These are phyloP conservation scores for Clarireedia monteithiana DNA, from an alignment of 2,329 filamentous ascomycete species.

Conservation along the genomic window DNA sequence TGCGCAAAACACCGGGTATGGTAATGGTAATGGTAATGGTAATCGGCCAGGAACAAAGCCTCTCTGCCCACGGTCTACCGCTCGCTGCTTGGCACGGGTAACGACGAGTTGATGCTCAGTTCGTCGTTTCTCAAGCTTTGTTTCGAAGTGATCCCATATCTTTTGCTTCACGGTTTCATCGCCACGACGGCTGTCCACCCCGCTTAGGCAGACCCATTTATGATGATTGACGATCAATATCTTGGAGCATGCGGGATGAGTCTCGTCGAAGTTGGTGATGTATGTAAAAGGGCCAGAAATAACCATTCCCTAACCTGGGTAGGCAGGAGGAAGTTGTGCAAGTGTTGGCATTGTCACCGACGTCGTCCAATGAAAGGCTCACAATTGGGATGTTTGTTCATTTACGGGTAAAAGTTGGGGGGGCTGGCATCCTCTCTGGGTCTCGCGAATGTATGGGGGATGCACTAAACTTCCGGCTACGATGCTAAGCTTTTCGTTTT, in stretches of 20 bases:
- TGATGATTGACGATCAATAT: neutral
- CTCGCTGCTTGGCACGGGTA: too few relatives aligned
- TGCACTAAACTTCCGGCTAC: neutral
- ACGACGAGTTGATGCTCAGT: neutral
- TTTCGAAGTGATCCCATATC: neutral
- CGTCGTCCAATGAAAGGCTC: too few relatives aligned
- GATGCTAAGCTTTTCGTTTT: conserved; percentile 1
- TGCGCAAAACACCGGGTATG: neutral
- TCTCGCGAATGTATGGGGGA: neutral
- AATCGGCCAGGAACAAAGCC: too few relatives aligned
- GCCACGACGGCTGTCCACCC: neutral
- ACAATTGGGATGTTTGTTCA: too few relatives aligned
- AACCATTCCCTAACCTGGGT: neutral
- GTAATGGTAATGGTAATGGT: too few relatives aligned
- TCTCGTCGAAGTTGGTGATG: neutral
- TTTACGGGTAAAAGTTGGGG: too few relatives aligned
- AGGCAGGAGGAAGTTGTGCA: neutral
- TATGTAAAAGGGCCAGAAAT: neutral
- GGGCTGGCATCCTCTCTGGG: too few relatives aligned
- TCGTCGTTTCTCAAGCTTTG: neutral
- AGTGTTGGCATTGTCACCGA: too few relatives aligned
- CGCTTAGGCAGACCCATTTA: too few relatives aligned
- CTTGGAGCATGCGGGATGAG: too few relatives aligned
- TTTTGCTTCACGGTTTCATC: neutral
- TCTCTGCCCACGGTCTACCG: too few relatives aligned